Conservation (phyloP, 495 filamentous ascomycete species). For the Trichoderma erinaceum region DNA sequence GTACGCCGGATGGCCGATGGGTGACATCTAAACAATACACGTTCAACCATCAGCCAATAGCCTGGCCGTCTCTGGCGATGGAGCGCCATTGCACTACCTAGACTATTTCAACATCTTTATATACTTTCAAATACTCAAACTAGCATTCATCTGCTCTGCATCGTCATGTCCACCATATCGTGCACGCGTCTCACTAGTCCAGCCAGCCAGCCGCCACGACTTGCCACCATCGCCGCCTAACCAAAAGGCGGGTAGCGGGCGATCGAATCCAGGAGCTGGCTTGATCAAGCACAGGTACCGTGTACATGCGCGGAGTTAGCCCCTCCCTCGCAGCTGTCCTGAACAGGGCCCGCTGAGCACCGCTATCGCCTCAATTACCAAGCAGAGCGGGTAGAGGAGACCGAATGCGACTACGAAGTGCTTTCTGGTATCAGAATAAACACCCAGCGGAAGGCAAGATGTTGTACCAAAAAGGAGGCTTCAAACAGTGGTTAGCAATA, state of each 20-base stretch:
- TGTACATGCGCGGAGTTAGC: neutral
- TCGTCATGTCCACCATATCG: neutral
- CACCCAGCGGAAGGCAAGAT: neutral
- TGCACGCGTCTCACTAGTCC: neutral
- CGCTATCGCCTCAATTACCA: constrained; percentile 6
- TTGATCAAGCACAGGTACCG: neutral
- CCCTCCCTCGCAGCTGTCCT: neutral
- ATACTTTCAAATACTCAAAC: too few species aligned
- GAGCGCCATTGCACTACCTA: too few species aligned
- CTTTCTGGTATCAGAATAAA: neutral
- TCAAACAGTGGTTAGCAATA: neutral
- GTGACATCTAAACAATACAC: neutral
- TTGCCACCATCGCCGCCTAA: neutral
- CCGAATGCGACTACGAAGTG: too few species aligned
- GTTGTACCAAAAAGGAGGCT: neutral
- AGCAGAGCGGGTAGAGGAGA: neutral
- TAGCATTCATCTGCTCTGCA: neutral
- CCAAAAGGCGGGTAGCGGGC: neutral
- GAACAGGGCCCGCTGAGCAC: constrained; percentile 1
- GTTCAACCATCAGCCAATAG: neutral
- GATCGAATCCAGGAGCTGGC: neutral
- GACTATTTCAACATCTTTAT: too few species aligned
- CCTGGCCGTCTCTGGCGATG: too few species aligned
- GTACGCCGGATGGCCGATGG: neutral
- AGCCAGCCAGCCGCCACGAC: neutral